Conservation (phyloP, 495 filamentous ascomycete genomes). For the Annulohypoxylon nitens region DNA sequence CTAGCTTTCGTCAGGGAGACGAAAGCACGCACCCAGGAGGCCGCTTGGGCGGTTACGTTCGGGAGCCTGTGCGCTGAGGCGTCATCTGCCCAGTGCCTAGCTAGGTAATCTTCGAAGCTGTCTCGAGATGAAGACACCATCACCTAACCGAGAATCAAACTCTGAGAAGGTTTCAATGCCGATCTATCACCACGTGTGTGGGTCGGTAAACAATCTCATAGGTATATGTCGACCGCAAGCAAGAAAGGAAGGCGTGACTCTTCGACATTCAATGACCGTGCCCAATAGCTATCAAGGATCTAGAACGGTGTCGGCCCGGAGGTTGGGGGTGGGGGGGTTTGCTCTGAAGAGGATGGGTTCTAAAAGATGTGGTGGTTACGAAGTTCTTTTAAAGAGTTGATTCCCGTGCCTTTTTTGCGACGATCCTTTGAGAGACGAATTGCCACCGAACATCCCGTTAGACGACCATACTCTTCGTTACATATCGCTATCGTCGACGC, state of each 20-base stretch:
- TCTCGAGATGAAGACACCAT: conserved; percentile 48
- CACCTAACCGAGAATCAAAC: conserved; percentile 45
- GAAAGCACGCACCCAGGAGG: conserved; percentile 21
- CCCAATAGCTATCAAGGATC: conserved; percentile 39
- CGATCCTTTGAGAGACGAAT: conserved; percentile 1
- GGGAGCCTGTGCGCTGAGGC: conserved; percentile 45
- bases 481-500: conserved; percentile 18
- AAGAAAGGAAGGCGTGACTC: conserved; percentile 43
- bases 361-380: conserved; percentile 22
- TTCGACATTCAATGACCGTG: conserved; percentile 33
- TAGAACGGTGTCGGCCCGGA: conserved; percentile 42
- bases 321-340: conserved; percentile 36
- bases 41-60: conserved; percentile 41
- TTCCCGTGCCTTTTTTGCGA: conserved; percentile 32
- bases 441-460: conserved; percentile 18
- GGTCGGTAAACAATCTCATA: conserved; percentile 43
- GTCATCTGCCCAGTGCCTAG: conserved; percentile 34
- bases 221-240: conserved; percentile 41
- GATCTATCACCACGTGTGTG: conserved; percentile 51
- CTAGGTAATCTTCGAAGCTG: conserved; percentile 22
- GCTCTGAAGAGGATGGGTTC: conserved; percentile 28
- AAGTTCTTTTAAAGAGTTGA: conserved; percentile 37
- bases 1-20: conserved; percentile 23
- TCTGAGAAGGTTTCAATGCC: conserved; percentile 40
- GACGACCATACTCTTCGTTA: conserved; percentile 7